Base-by-base conservation (phyloP, 2,329 filamentous ascomycete genomes). In the Fusarium palustre region DNA sequence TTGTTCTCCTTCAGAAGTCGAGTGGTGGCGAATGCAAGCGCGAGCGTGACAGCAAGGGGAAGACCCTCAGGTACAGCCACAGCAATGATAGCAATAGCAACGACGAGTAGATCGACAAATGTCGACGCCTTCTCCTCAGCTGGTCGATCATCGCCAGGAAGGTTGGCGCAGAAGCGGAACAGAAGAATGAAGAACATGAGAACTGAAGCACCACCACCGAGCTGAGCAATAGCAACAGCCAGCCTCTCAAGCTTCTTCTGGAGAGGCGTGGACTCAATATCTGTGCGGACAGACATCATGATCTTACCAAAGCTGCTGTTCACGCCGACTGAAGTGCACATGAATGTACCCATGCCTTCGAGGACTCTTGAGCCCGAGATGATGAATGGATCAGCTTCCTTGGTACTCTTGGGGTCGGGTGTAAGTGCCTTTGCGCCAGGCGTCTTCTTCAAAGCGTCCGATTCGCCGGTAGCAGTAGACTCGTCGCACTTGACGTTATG, bases 291-390 rank as follows among this genome's bases (percentile, higher is more conserved):
- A 18, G 90, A 87, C 85, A 93, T 89, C 79, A 93, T 83, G 47
- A 91, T 93, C 76, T 90, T 90, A 74, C 91, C 91, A 77, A 92
- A 92, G 34, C 89, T 90, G 28, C 91, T 93, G 79, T 92, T 88
- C 16, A 91, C 82, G 49, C 91, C 91, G 33, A 91, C 91, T 9
- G 90, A 91, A 2, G 91, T 93, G 60, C 90, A 88, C 77, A 94
- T 82, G 71, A 89, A 94, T 1, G 89, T 92, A 7, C 91, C 91
- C 54, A 65, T 66, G 10, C 91, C 91, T 75, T 93, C 91, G 79
- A 93, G 90, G 56, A 93, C 90, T 64, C 91, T 91, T 54, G 89
- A 86, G 24, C 91, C 94, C n/a, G 94, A 97, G 69, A 97, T 92
- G 73, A 97, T 92, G 72, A 94, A 93, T 0, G 91, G 91, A 68